Base-by-base conservation (phyloP, 805 yeast genomes). In the Candida ulmi region DNA sequence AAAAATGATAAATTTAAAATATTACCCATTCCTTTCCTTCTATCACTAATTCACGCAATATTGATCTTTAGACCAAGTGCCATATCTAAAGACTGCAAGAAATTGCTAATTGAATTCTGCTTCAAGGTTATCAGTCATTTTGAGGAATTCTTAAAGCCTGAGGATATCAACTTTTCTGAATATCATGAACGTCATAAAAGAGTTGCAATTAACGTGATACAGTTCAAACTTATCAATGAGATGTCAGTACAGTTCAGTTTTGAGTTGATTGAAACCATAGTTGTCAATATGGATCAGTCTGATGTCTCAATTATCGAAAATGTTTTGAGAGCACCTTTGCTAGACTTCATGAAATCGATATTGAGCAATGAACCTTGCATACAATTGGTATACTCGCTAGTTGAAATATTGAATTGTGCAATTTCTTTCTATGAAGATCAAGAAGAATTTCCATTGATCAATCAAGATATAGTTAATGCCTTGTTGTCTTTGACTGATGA, bases 61-160 rank as follows among this genome's bases (percentile, higher is more conserved):
- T 56, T 82, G 6, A 67, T 59, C 17, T 85, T 78, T 57, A 66
- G 85, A 51, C 80, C 85, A 1, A 72, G 74, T 40, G 88, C 91
- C 1, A 66, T 80, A 1, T 64, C 58, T 51, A 28, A 50, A 54
- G 12, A 62, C 70, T 18, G 61, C 66, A 47, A 66, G 51, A 36
- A 52, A 52, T 30, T 39, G 59, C 3, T 44, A 5, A 16, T 41
- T 4, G 8, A 12, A 12, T 26, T 26, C 5, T 17, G 25, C 13
- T 28, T 37, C 16, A 26, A 26, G 5, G 24, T 17, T 5, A 21
- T 31, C n/a, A 5, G 16, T 4, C 2, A 11, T 3, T 34, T 41
- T n/a, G 41, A 39, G 16, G 47, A 25, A 13, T 38, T 37, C 16
- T 34, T 41, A 29, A 53, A 55, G 17, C 46, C 56, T 3, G 30